These are phyloP conservation scores for Trichoderma sp. DNA, from an alignment of 2,329 filamentous ascomycete species.

Conservation along the genomic window DNA sequence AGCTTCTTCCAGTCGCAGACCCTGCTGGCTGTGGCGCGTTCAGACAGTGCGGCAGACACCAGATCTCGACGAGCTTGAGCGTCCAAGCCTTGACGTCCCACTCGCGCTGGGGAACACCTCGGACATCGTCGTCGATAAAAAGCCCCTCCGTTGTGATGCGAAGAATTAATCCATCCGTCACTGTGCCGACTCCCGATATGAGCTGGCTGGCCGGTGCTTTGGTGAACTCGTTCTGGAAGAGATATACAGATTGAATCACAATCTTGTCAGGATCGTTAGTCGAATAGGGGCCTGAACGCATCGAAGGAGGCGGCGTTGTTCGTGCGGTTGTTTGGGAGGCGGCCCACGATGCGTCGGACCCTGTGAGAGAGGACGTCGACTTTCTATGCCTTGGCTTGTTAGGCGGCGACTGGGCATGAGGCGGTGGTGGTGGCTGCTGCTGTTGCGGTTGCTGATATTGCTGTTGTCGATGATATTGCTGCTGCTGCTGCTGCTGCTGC, in stretches of 20 bases:
- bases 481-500: not conserved
- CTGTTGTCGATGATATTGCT: not conserved
- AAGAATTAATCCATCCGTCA: slow-evolving; percentile 90
- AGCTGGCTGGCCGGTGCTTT: slow-evolving; percentile 90
- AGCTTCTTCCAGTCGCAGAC: slow-evolving; percentile 41
- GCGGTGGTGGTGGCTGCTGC: slow-evolving; percentile 28
- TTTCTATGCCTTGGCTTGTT: slow-evolving; percentile 25
- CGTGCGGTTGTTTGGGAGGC: slow-evolving; percentile 80
- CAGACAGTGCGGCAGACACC: slow-evolving; percentile 68
- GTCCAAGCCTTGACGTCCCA: slow-evolving; percentile 99
- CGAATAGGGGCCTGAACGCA: slow-evolving; percentile 70
- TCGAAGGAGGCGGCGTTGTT: slow-evolving; percentile 80
- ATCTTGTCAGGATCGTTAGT: slow-evolving; percentile 96
- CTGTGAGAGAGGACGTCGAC: slow-evolving; percentile 65
- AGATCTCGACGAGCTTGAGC: slow-evolving; percentile 87
- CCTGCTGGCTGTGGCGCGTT: slow-evolving; percentile 47
- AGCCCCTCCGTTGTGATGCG: slow-evolving; percentile 91
- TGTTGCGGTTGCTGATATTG: slow-evolving; percentile 3
- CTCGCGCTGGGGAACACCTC: slow-evolving; percentile 88
- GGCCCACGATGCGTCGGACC: slow-evolving; percentile 83
- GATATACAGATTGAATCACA: slow-evolving; percentile 88
- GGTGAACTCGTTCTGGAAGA: slow-evolving; percentile 86
- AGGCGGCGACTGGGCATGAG: slow-evolving; percentile 55
- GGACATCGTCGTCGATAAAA: slow-evolving; percentile 95
- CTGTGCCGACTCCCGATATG: slow-evolving; percentile 76